These are phyloP conservation scores for Fusarium siculi DNA, from an alignment of 2,329 filamentous ascomycete genomes.

Conservation along the genomic window DNA sequence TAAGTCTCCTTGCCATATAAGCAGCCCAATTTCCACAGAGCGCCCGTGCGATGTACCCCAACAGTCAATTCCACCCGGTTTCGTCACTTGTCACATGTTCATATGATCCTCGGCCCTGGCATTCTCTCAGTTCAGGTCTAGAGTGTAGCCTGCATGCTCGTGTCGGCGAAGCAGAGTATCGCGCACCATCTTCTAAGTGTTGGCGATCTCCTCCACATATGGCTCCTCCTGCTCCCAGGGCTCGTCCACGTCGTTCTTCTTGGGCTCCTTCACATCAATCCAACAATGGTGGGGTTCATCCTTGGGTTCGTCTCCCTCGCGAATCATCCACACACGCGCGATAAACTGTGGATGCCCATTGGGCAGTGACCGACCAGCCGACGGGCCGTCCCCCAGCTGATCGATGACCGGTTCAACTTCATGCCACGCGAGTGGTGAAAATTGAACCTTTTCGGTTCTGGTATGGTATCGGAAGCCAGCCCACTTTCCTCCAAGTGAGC, in stretches of 20 bases:
- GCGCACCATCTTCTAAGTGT: neutral
- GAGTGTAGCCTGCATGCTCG: neutral
- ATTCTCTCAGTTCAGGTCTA: neutral
- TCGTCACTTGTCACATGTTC: fast-evolving
- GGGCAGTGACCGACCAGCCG: neutral
- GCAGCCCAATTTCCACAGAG: neutral
- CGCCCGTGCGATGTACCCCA: neutral
- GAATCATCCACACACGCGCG: neutral
- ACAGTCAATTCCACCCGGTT: fast-evolving
- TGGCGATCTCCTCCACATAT: neutral
- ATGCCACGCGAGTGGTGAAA: neutral
- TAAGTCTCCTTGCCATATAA: fast-evolving
- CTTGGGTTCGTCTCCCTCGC: neutral
- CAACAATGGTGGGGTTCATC: neutral
- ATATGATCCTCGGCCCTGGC: fast-evolving
- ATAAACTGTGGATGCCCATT: neutral
- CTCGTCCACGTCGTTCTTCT: neutral
- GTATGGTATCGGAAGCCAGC: neutral
- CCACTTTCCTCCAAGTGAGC: neutral
- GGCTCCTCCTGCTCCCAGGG: neutral
- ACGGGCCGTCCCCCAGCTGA: neutral
- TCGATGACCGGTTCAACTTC: neutral
- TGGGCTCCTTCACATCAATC: neutral
- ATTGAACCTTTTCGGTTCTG: neutral
- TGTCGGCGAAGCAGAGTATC: neutral